Percentiles rank a stretch among this genome's conserved stretches.
phyloP scores from a whole-genome alignment of 768 basidiomycete genomes.

The Chalciporus sphaerocephalus region DNA sequence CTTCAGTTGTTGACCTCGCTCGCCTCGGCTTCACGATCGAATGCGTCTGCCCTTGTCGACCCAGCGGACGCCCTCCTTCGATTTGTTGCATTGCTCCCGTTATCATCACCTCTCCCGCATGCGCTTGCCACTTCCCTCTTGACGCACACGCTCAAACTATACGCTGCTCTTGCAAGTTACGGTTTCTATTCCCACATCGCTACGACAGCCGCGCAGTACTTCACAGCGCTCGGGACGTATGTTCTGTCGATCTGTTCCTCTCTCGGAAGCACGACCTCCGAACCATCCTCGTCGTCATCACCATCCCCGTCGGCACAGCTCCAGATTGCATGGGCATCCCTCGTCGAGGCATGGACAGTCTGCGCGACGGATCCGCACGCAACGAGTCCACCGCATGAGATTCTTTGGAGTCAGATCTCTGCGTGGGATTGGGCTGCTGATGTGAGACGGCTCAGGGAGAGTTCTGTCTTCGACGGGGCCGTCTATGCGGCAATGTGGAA shows the following conservation, averaged over 20 bases:
- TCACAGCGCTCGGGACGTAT: constrained; percentile 48
- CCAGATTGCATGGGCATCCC: constrained; percentile 51
- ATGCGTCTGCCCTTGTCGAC: constrained; percentile 54
- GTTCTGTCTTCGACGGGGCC: constrained; percentile 28
- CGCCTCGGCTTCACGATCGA: constrained; percentile 61
- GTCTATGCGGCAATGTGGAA: constrained; percentile 38
- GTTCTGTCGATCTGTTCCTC: constrained; percentile 36
- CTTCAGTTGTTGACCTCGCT: constrained; percentile 55
- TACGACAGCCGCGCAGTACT: constrained; percentile 53
- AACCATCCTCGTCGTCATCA: background rate
- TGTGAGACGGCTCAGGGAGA: constrained; percentile 37
- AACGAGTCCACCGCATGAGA: constrained; percentile 81
- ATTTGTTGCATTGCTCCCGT: constrained; percentile 59
- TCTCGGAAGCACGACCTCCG: background rate
- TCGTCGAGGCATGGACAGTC: constrained; percentile 69
- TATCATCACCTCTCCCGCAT: constrained; percentile 36
- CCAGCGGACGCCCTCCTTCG: constrained; percentile 65
- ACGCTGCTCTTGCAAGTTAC: constrained; percentile 64
- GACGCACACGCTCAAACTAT: constrained; percentile 56
- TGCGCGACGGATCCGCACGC: constrained; percentile 90
- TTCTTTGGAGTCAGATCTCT: constrained; percentile 84
- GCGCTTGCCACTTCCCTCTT: constrained; percentile 45
- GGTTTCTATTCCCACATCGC: constrained; percentile 73
- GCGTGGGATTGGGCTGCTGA: constrained; percentile 74
- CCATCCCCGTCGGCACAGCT: constrained; percentile 13